These are phyloP conservation scores for Boletus huronensis DNA, from an alignment of 768 basidiomycete genomes.

Conservation along the genomic window DNA sequence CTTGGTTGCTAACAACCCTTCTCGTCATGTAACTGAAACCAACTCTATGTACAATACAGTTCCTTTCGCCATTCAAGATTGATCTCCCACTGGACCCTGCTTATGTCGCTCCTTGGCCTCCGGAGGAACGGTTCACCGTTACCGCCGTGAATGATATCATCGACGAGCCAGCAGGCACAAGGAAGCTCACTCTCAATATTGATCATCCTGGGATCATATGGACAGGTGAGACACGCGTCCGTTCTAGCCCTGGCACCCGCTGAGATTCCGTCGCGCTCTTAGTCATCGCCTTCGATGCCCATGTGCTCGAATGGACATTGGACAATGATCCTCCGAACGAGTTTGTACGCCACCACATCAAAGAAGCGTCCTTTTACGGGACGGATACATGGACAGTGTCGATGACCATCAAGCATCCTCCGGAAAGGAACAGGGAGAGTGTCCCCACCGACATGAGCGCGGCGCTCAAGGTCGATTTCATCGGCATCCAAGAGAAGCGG, in stretches of 20 bases:
- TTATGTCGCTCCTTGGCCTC: slow-evolving; percentile 51
- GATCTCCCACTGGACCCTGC: slow-evolving; percentile 48
- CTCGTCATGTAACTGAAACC: neutral
- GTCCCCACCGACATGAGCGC: neutral
- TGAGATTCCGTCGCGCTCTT: slow-evolving; percentile 1
- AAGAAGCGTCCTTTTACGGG: slow-evolving; percentile 86
- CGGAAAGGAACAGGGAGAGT: neutral
- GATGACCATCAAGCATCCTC: slow-evolving; percentile 59
- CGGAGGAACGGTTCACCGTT: slow-evolving; percentile 47
- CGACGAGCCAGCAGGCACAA: slow-evolving; percentile 56
- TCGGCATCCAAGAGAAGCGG: slow-evolving; percentile 77
- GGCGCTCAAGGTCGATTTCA: slow-evolving; percentile 62
- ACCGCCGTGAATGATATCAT: slow-evolving; percentile 53
- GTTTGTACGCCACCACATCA: slow-evolving; percentile 80
- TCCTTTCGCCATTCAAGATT: slow-evolving; percentile 82
- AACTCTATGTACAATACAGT: slow-evolving; percentile 38
- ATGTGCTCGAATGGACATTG: slow-evolving; percentile 82
- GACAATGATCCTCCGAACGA: slow-evolving; percentile 77
- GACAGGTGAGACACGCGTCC: slow-evolving; percentile 52
- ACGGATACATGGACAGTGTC: slow-evolving; percentile 69
- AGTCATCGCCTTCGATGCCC: slow-evolving; percentile 90
- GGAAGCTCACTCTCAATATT: slow-evolving; percentile 66
- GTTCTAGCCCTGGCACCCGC: neutral
- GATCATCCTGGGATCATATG: slow-evolving; percentile 82
- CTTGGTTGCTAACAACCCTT: neutral